Evolutionary conservation across 2,329 filamentous ascomycete genomes (phyloP), one percentile per base, ranked within the genome.

Genomic region (Claviceps quebecensis): DNA sequence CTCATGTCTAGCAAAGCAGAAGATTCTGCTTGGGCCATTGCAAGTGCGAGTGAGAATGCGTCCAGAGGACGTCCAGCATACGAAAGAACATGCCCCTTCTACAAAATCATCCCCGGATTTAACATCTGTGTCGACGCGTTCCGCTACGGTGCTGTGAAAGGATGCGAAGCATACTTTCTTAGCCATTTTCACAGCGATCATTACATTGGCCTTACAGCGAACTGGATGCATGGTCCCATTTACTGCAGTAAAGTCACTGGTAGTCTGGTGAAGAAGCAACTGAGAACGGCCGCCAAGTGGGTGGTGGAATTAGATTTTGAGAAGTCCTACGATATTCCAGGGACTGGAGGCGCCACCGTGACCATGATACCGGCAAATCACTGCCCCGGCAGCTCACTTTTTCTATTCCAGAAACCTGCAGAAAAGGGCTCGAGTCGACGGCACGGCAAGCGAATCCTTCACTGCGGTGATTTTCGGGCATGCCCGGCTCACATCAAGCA

Each of bases 181-280:
- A 96, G 90, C 59, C 93, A 98, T 63, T 98, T 97, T 58, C 93
- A 98, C 67, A 96, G 89, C 61, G 93, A 98, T 63, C 93, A 98
- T 64, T 98, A 98, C 60, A 82, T 96, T 37, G 93, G 93, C 2
- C 71, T 98, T 11, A 93, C 87, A 11, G 81, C 86, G 7, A 87
- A 76, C 36, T 98, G 93, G 93, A 80, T 74, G 40, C 90, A 98
- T 63, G 93, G 93, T 0, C 91, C 90, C 0, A 97, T 98, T 47
- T 98, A 95, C 62, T 97, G 93, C 71, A 97, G 91, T 63, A 84
- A 82, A 58, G 86, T 95, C 14, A 98, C 93, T 0, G 93, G 80
- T 1, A 95, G 94, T 60, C 75, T 98, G 2, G 87, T 97, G 37
- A 83, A 84, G 54, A 86, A 86, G 59, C 90, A 96, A 65, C 73